Evolutionary conservation across 345 rosid genomes (phyloP), one percentile per base, ranked within the genome.

Genomic region (Eucalyptus shirleyi): DNA sequence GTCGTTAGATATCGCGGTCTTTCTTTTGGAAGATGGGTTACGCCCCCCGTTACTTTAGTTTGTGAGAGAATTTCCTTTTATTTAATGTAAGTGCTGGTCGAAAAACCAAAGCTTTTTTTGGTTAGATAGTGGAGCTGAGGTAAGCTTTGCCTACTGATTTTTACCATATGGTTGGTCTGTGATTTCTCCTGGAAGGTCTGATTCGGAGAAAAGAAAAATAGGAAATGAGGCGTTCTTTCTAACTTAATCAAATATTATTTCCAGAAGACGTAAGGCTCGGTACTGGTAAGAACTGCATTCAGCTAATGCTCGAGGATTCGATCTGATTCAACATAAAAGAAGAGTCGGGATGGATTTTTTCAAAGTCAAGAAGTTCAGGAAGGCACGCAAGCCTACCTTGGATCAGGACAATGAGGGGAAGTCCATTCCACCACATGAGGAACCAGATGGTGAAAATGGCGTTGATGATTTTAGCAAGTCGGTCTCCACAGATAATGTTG

Each of bases 361-460:
- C 89, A 96, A 94, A 93, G 95, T 95, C 23, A 92, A 90, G 72
- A 98, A 93, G 94, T 94, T 97, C 51, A 95, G 94, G 87, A 97
- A 95, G 92, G 90, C 95, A 50, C 89, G 69, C 49, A 95, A 94
- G 89, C 91, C 93, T 89, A 90, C 81, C 77, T 86, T 90, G 51
- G 96, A 93, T 65, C 92, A 95, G 87, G 93, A 91, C 89, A 92
- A 83, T 88, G 98, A 94, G 82, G 96, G 93, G 86, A 92, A 92
- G 90, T 90, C 93, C 18, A 89, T 91, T 77, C 81, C 91, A 2
- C 91, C 91, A 55, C 93, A 91, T 21, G 96, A 93, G 82, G 95
- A 95, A 56, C 93, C 92, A 26, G 94, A 91, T 80, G 85, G 72
- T 90, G 96, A 93, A 45, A 89, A 89, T 91, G 93, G 89, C 67